Conservation (phyloP, 371 early-diverging fungal species). For the Apophysomyces variabilis region DNA sequence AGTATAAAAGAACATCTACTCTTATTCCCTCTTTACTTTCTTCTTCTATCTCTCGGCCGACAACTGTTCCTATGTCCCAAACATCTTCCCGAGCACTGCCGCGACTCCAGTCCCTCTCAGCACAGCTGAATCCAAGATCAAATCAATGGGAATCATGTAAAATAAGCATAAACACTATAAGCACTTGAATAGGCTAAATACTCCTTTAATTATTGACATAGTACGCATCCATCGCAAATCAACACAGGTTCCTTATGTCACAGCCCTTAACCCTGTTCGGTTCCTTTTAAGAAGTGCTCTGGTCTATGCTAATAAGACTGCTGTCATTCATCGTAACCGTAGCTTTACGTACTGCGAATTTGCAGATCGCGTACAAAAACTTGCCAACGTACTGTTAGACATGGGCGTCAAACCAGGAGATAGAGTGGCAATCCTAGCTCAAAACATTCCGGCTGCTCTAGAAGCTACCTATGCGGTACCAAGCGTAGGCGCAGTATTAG, state of each 20-base stretch:
- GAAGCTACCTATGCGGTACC: conserved; percentile 62
- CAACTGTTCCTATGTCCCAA: neutral
- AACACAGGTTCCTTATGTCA: conserved; percentile 5
- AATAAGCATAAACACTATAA: too few relatives aligned
- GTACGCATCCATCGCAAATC: conserved; percentile 2
- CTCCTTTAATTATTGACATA: neutral
- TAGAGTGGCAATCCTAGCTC: conserved; percentile 49
- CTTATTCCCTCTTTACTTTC: neutral
- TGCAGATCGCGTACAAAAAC: conserved; percentile 32
- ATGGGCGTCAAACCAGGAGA: conserved; percentile 14
- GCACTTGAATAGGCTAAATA: neutral
- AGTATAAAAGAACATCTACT: too few relatives aligned
- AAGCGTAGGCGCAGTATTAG: conserved; percentile 49
- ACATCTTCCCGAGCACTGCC: neutral
- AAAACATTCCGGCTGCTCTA: conserved; percentile 54
- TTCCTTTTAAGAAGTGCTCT: conserved; percentile 45
- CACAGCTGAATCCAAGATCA: neutral
- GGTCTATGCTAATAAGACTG: conserved; percentile 40
- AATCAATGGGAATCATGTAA: neutral
- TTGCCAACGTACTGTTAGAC: conserved; percentile 32
- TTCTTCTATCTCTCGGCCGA: neutral
- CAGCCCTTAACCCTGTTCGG: conserved; percentile 38
- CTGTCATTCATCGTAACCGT: conserved; percentile 34
- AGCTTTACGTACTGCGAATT: conserved; percentile 40
- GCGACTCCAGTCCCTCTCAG: neutral